Conservation (phyloP, 139 green algal species). For the Helicosporidium sp. region DNA sequence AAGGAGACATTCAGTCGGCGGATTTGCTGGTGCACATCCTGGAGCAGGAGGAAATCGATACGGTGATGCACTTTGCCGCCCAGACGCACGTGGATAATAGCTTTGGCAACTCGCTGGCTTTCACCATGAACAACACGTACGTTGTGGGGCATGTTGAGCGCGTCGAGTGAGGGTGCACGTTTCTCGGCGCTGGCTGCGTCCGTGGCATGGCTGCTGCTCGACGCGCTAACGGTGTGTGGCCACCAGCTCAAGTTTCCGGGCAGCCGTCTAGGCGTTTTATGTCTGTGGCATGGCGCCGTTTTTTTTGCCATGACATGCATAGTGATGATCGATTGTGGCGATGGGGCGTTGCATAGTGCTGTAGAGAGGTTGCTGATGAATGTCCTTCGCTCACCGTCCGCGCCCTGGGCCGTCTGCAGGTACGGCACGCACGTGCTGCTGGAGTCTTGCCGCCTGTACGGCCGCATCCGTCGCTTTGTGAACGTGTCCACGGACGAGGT, state of each 20-base stretch:
- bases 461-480: constrained; percentile 73
- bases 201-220: too few species aligned
- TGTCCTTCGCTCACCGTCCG: background rate
- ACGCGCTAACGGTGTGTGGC: too few species aligned
- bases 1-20: constrained; percentile 76
- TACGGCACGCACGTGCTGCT: constrained; percentile 89
- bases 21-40: constrained; percentile 78
- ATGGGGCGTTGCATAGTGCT: too few species aligned
- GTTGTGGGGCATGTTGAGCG: too few species aligned
- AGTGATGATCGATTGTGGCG: too few species aligned
- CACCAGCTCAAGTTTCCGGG: too few species aligned
- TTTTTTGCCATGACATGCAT: too few species aligned
- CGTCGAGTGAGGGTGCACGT: too few species aligned
- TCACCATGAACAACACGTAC: constrained; percentile 91
- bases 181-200: too few species aligned
- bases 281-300: too few species aligned
- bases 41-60: constrained; percentile 73
- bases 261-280: too few species aligned
- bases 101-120: constrained; percentile 85
- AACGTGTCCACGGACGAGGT: constrained; percentile 78
- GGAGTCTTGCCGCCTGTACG: constrained; percentile 56
- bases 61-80: constrained; percentile 92
- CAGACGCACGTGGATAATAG: constrained; percentile 97
- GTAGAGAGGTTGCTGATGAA: too few species aligned
- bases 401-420: background rate